Evolutionary conservation across 495 filamentous ascomycete genomes (phyloP), one percentile per base, ranked within the genome.

Genomic region (Penicillium diatomitis): DNA sequence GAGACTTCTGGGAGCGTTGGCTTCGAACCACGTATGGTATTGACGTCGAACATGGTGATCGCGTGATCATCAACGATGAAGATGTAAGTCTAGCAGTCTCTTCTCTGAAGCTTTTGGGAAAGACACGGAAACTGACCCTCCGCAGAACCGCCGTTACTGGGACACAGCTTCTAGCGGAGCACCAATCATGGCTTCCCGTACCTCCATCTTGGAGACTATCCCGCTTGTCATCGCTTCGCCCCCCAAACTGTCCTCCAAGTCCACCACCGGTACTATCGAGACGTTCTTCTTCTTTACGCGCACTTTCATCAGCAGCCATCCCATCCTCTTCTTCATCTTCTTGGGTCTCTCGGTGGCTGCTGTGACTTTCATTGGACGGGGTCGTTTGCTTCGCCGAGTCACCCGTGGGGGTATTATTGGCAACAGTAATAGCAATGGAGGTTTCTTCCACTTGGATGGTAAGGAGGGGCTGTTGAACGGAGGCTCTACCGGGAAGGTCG

Each of bases 1-100:
- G 90, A 42, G 81, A 88, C 27, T 96, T 97, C 66, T 98, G 92
- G 92, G 90, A 96, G 64, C 78, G 91, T 35, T 98, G 92, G 92
- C 81, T 98, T 47, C 76, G 89, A 40, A 92, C 83, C 11, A 96
- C 90, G 0, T 98, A 95, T 62, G 92, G 94, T 37, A 85, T 97
- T 53, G 84, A 90, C 57, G 83, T 89, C 28, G 77, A 76, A 37
- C 84, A 88, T 40, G 88, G 90, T 36, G 92, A 97, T 65, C 78
- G 88, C 46, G 90, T 98, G 37, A 86, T 98, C 45, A 91, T 98
- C 66, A 96, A 96, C 52, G 94, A 98, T 63, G 87, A 97, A 70
- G 91, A 95, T 67, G 90, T 95, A 75, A 82, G 87, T 29, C 34
- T 79, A 48, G 7, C 32, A 20, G 20, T 28, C 12, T 2, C 10